Percentiles rank a stretch among this genome's conserved stretches.
Evolutionary conservation across 371 early-diverging fungal species (phyloP).

Genomic region (Rhizomucor miehei): DNA sequence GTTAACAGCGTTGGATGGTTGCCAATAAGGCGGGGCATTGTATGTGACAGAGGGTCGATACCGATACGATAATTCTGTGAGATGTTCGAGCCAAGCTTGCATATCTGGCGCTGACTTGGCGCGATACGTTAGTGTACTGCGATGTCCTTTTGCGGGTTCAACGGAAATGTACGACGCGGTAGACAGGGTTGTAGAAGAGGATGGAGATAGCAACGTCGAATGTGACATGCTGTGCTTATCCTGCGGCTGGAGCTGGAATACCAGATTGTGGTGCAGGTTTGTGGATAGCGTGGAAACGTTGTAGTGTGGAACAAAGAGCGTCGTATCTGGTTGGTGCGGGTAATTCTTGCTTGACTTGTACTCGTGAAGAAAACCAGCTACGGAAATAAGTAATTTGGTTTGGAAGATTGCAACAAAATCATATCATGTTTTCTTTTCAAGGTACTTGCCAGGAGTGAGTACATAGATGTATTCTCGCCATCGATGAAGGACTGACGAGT

Average conservation of each 20-base stretch:
- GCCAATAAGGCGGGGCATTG: constrained; percentile 6
- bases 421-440: background rate
- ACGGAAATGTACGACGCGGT: background rate
- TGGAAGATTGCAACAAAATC: background rate
- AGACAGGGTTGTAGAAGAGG: constrained; percentile 4
- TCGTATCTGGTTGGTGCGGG: constrained; percentile 23
- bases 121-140: constrained; percentile 19
- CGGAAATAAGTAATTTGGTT: background rate
- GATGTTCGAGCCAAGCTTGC: constrained; percentile 33
- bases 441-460: constrained; percentile 24
- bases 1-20: constrained; percentile 10
- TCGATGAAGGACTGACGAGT: constrained; percentile 23
- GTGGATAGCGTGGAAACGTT: constrained; percentile 37
- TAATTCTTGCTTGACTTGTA: constrained; percentile 23
- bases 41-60: constrained; percentile 16
- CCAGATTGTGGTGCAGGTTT: constrained; percentile 36
- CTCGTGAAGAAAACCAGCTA: constrained; percentile 46
- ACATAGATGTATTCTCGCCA: constrained; percentile 48
- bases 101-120: constrained; percentile 38
- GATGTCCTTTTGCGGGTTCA: constrained; percentile 4
- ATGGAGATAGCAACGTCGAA: background rate
- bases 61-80: constrained; percentile 24
- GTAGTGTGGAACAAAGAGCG: constrained; percentile 36
- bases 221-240: constrained; percentile 1
- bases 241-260: constrained; percentile 38